Conservation (phyloP, 2,329 filamentous ascomycete species). For the Malbranchea cinnamomea region DNA sequence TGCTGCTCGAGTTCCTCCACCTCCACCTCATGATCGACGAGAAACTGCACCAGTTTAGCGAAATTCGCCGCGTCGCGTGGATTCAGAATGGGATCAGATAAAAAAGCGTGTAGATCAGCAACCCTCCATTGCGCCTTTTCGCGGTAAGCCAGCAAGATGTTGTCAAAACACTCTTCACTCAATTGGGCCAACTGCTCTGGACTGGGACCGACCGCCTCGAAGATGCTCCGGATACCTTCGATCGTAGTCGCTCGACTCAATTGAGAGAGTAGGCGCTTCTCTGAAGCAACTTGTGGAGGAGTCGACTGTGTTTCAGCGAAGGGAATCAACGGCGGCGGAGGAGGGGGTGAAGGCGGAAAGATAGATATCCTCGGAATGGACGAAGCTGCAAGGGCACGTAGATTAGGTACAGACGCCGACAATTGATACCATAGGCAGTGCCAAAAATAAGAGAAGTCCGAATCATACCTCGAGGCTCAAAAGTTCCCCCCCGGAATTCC, state of each 20-base stretch:
- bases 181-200: constrained; percentile 20
- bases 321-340: no score
- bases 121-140: constrained; percentile 6
- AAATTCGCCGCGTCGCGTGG: constrained; percentile 23
- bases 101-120: constrained; percentile 17
- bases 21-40: constrained; percentile 11
- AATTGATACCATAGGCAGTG: no score
- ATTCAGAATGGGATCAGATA: constrained; percentile 24
- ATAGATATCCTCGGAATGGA: no score
- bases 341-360: no score
- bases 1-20: constrained; percentile 12
- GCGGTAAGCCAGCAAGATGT: constrained; percentile 14
- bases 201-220: constrained; percentile 18
- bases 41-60: constrained; percentile 15
- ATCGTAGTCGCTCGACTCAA: constrained; percentile 6
- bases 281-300: no score
- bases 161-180: constrained; percentile 22
- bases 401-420: no score
- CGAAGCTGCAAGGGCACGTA: no score
- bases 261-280: not conserved
- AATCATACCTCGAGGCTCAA: no score
- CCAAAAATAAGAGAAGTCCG: no score
- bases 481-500: no score
- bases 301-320: no score
- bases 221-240: constrained; percentile 16